Percentiles rank a stretch among this genome's conserved stretches.
Evolutionary conservation across 495 filamentous ascomycete species (phyloP).

Genomic region (Hypoxylon subgilvum): DNA sequence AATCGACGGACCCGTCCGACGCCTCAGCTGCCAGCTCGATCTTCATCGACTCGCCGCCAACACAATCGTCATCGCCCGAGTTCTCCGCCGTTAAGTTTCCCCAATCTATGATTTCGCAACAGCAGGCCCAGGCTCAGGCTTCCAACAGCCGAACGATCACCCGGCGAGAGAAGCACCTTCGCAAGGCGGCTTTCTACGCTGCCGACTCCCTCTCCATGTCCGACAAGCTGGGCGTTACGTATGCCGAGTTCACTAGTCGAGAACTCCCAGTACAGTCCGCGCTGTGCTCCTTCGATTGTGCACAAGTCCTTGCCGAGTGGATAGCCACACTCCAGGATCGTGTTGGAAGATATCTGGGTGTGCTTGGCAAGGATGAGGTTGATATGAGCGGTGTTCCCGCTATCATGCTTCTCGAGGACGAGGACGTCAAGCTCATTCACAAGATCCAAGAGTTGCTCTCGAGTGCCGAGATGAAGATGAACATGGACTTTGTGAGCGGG

Average conservation of each 20-base stretch:
- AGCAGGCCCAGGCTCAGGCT: conserved; percentile 36
- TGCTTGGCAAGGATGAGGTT: conserved; percentile 81
- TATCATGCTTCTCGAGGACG: conserved; percentile 89
- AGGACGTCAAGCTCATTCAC: conserved; percentile 83
- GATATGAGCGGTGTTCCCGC: conserved; percentile 78
- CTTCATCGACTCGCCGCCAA: conserved; percentile 61
- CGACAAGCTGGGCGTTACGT: conserved; percentile 84
- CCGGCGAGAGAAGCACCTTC: conserved; percentile 81
- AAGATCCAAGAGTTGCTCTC: conserved; percentile 84
- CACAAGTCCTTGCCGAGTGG: conserved; percentile 98
- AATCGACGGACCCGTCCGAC: conserved; percentile 61
- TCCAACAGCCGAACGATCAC: conserved; percentile 43
- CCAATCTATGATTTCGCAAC: conserved; percentile 16
- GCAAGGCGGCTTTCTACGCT: conserved; percentile 93
- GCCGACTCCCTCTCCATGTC: conserved; percentile 92
- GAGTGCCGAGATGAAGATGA: conserved; percentile 82
- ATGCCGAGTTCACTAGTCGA: conserved; percentile 81
- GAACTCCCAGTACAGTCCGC: conserved; percentile 93
- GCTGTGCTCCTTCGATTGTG: conserved; percentile 93
- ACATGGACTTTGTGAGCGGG: conserved; percentile 54
- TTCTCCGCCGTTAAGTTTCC: conserved; percentile 49
- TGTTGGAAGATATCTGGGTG: conserved; percentile 83
- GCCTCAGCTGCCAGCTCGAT: conserved; percentile 54
- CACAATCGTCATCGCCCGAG: conserved; percentile 60
- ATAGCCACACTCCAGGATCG: conserved; percentile 92